Evolutionary conservation across 225 moss, liverwort and hornwort species (phyloP), one percentile per base, ranked within the genome.

Genomic region (Thuidium tamariscinum): DNA sequence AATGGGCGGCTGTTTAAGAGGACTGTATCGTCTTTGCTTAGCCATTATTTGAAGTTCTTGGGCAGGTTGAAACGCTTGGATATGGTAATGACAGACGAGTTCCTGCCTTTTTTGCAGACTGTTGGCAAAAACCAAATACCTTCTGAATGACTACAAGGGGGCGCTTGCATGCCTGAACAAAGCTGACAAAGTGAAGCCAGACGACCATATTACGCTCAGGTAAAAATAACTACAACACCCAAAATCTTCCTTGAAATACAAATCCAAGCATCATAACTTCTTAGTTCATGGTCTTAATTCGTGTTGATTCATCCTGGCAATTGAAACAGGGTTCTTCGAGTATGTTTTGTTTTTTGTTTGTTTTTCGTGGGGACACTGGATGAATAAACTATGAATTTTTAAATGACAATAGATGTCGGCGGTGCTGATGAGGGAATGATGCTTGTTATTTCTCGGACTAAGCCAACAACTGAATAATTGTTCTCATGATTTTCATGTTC

Each of bases 181-280:
- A 92, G 92, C 90, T 83, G 92, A 92, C 65, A 87, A 83, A 83
- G 87, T 88, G 13, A 80, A 89, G 55, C 89, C 92, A 11, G 85
- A 90, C 74, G 90, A 90, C 70, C 92, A 92, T 85, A 87, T 92
- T 70, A 90, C 85, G 36, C 85, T 92, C 48, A 85, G 90, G 92
- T 92, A 69, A 52, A 11, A 75, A n/a, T 14, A 52, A 7, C 37
- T 19, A 27, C 37, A 19, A 71, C 30, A 46, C 37, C 25, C 23
- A 17, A 19, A 52, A 52, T 29, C 37, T 26, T 37, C 57, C 19
- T n/a, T n/a, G n/a, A 30, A 79, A 20, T 7, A 27, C 1, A 3
- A 42, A 61, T 61, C 44, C 2, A 0, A 32, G 44, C 21, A 29
- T 32, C 0, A 4, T 52, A 51, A 51, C 32, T 30, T 12, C 37